Evolutionary conservation across 257 asterid genomes (phyloP).

Genomic region (Lithospermum erythrorhizon): DNA sequence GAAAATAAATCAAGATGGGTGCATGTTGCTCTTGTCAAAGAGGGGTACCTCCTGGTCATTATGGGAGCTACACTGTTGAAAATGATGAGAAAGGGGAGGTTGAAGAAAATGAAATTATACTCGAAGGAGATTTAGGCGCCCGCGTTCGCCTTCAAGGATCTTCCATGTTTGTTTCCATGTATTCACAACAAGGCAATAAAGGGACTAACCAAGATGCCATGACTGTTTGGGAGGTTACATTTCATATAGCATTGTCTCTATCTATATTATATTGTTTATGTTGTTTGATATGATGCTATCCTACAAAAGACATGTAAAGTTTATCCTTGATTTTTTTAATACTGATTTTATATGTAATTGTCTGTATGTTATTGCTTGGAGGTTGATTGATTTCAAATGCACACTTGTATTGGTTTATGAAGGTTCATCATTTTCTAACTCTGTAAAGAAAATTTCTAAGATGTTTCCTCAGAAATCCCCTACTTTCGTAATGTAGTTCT

Average conservation of each 20-base stretch:
- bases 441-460: no score
- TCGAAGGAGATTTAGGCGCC: slow-evolving; percentile 60
- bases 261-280: neutral
- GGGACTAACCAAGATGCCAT: slow-evolving; percentile 83
- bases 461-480: no score
- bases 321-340: no score
- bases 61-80: slow-evolving; percentile 19
- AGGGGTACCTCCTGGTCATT: slow-evolving; percentile 22
- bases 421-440: no score
- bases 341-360: neutral
- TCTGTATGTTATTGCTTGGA: neutral
- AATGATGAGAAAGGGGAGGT: slow-evolving; percentile 15
- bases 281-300: neutral
- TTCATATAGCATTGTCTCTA: neutral
- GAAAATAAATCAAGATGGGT: slow-evolving; percentile 34
- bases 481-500: no score
- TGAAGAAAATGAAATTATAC: slow-evolving; percentile 29
- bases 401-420: no score
- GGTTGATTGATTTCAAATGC: no score
- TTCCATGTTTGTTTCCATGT: slow-evolving; percentile 55
- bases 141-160: slow-evolving; percentile 62
- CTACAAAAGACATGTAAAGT: neutral
- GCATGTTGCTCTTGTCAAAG: slow-evolving; percentile 75
- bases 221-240: slow-evolving; percentile 91
- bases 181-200: slow-evolving; percentile 58